A percentile compares a stretch with the other conserved stretches of the same genome.
These are phyloP conservation scores for Pseudognaphalium luteoalbum DNA, from an alignment of 129 eudicot species.

Conservation along the genomic window DNA sequence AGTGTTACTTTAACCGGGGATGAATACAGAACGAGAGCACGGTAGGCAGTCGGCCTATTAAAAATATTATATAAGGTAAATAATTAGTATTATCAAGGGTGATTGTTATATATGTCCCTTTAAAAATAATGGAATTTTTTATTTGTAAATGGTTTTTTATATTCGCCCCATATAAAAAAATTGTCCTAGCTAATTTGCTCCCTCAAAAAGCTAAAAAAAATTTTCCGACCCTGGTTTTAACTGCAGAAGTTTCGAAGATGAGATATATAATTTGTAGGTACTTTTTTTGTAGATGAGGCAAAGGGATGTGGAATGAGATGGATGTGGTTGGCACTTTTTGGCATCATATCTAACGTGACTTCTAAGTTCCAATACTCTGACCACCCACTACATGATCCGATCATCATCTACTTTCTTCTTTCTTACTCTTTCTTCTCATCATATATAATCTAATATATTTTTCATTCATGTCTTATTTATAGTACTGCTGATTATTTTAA, in stretches of 20 bases:
- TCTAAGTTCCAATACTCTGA: conserved; percentile 28
- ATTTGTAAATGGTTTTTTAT: too few species aligned
- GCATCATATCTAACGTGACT: conserved; percentile 31
- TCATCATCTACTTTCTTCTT: conserved; percentile 32
- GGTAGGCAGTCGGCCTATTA: too few species aligned
- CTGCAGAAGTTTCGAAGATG: background rate
- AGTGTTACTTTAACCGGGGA: too few species aligned
- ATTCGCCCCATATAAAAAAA: too few species aligned
- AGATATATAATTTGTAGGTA: conserved; percentile 1
- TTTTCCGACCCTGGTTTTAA: too few species aligned
- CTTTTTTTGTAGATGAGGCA: conserved; percentile 14
- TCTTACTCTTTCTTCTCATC: conserved; percentile 19
- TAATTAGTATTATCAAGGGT: too few species aligned
- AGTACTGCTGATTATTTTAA: background rate
- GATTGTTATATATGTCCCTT: too few species aligned
- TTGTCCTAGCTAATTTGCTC: too few species aligned
- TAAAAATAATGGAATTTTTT: too few species aligned
- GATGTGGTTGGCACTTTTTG: conserved; percentile 32
- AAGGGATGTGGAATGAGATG: background rate
- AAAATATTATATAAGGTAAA: too few species aligned
- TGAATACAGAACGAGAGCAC: too few species aligned
- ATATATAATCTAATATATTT: background rate
- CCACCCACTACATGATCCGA: conserved; percentile 26
- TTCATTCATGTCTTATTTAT: background rate
- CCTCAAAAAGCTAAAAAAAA: too few species aligned